These are phyloP conservation scores for Arabidopsis hybrid DNA, from an alignment of 441 rosid species.

Conservation along the genomic window DNA sequence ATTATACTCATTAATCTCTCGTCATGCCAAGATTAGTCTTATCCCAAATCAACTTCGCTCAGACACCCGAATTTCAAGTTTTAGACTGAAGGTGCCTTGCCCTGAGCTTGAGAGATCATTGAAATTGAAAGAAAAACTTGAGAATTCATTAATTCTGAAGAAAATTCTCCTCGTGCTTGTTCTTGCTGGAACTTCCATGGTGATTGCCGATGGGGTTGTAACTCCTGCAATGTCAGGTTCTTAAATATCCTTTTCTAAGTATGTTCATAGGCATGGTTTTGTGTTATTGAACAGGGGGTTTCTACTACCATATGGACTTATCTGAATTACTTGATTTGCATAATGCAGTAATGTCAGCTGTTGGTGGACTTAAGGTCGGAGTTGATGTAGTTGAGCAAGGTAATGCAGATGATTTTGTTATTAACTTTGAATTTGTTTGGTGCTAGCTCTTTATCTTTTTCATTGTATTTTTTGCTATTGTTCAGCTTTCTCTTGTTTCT, in stretches of 20 bases:
- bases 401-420: constrained; percentile 42
- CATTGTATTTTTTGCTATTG: constrained; percentile 1
- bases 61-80: constrained; percentile 94
- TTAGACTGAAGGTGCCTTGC: constrained; percentile 95
- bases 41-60: constrained; percentile 97
- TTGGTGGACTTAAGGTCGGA: constrained; percentile 93
- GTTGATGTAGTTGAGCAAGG: constrained; percentile 80
- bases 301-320: constrained; percentile 22
- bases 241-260: constrained; percentile 40
- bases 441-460: constrained; percentile 16
- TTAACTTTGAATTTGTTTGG: constrained; percentile 18
- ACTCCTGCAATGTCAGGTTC: constrained; percentile 99
- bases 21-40: constrained; percentile 96
- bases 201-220: constrained; percentile 94
- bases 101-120: constrained; percentile 96
- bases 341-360: constrained; percentile 91
- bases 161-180: constrained; percentile 80
- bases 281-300: constrained; percentile 10
- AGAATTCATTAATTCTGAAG: constrained; percentile 74
- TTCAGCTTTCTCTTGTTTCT: constrained; percentile 48
- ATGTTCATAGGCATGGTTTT: constrained; percentile 31
- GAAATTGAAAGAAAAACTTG: constrained; percentile 93
- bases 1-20: constrained; percentile 89
- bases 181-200: constrained; percentile 97
- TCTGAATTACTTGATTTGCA: constrained; percentile 40